A percentile compares a stretch with the other conserved stretches of the same genome.
Evolutionary conservation across 2,329 filamentous ascomycete genomes (phyloP).

Genomic region (Claviceps monticola): DNA sequence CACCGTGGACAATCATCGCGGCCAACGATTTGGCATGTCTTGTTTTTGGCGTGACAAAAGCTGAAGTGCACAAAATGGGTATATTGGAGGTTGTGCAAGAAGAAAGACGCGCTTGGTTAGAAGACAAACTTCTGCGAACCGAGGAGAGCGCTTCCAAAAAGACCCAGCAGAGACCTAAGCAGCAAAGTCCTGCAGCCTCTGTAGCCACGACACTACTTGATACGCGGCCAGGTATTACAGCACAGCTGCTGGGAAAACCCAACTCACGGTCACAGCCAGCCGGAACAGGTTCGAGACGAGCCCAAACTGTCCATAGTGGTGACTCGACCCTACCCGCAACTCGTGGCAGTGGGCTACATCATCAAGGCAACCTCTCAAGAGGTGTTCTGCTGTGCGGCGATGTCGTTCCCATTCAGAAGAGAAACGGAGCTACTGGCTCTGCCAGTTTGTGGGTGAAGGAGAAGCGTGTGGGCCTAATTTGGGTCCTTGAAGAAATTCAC

Average conservation of each 20-base stretch:
- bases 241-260: conserved; percentile 75
- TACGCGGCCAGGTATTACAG: conserved; percentile 60
- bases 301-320: conserved; percentile 49
- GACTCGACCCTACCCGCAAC: conserved; percentile 42
- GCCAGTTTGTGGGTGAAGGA: conserved; percentile 98
- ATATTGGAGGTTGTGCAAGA: conserved; percentile 90
- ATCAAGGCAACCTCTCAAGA: conserved; percentile 62
- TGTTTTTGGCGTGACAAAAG: conserved; percentile 97
- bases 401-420: conserved; percentile 94
- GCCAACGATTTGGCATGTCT: conserved; percentile 94
- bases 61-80: conserved; percentile 85
- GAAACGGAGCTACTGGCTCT: conserved; percentile 81
- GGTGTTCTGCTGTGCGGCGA: conserved; percentile 91
- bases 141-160: conserved; percentile 20
- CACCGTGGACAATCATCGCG: conserved; percentile 90
- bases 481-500: conserved; percentile 95
- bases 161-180: conserved; percentile 18
- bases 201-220: conserved; percentile 47
- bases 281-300: conserved; percentile 40
- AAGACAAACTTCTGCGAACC: conserved; percentile 59
- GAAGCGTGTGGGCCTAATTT: conserved; percentile 84
- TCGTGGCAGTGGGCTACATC: conserved; percentile 36
- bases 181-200: conserved; percentile 23
- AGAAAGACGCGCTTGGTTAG: conserved; percentile 79
- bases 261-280: conserved; percentile 41